Conservation (phyloP, 2,329 filamentous ascomycete species). For the Colletotrichum godetiae region DNA sequence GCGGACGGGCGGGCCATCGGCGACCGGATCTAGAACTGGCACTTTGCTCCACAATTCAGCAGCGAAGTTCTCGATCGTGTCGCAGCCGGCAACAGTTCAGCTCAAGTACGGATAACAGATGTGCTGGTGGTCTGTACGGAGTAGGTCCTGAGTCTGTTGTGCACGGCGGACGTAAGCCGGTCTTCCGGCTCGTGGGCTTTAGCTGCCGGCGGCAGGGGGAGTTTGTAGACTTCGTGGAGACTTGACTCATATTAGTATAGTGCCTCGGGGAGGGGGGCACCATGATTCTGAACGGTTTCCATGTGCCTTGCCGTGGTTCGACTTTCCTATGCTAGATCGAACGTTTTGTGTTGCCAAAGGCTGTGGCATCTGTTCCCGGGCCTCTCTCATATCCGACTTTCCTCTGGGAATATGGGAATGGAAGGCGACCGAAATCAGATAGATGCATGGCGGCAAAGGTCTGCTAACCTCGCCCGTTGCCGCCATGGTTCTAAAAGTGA, state of each 20-base stretch:
- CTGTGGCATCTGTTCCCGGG: neutral
- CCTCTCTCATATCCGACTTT: neutral
- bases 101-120: neutral
- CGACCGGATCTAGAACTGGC: constrained; percentile 9
- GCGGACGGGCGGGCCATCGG: neutral
- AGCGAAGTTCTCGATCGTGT: constrained; percentile 9
- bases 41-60: constrained; percentile 19
- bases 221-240: neutral
- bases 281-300: neutral
- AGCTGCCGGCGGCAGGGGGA: constrained; percentile 26
- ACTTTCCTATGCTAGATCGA: neutral
- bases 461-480: neutral
- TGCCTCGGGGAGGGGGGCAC: neutral
- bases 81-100: neutral
- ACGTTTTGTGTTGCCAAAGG: constrained; percentile 2
- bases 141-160: neutral
- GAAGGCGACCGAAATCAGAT: neutral
- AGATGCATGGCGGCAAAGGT: neutral
- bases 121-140: too few species aligned
- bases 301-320: neutral
- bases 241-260: constrained; percentile 8
- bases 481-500: neutral
- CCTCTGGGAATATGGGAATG: neutral
- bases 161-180: constrained; percentile 13
- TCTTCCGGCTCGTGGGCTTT: constrained; percentile 18